These are phyloP conservation scores for Magnolia kwangsiensis DNA, from an alignment of 164 flowering plant species.

Conservation along the genomic window DNA sequence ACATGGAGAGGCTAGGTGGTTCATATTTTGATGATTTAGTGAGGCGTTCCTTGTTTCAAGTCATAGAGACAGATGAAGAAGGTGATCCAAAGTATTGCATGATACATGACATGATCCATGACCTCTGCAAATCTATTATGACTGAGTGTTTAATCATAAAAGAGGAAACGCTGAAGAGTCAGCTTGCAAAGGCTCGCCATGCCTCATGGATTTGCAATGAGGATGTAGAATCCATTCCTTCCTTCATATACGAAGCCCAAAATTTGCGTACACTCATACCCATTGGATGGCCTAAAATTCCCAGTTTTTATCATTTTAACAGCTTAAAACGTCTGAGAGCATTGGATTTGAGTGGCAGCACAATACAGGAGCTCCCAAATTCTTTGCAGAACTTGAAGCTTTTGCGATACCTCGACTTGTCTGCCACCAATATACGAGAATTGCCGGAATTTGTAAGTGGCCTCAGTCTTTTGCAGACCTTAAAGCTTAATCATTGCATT, in stretches of 20 bases:
- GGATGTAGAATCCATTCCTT: conserved; percentile 2
- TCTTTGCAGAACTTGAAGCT: not conserved
- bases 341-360: not conserved
- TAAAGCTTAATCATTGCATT: not conserved
- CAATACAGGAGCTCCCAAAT: not conserved
- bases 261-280: conserved; percentile 2
- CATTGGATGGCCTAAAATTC: not conserved
- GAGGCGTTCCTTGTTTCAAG: not conserved
- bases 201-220: not conserved
- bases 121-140: not conserved
- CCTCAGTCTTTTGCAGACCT: conserved; percentile 2
- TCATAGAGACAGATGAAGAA: too few species aligned
- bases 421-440: not conserved
- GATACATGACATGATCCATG: conserved; percentile 14
- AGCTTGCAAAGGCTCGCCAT: not conserved
- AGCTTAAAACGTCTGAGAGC: conserved; percentile 6
- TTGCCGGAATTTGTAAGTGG: not conserved
- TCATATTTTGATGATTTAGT: conserved; percentile 1
- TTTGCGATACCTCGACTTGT: conserved; percentile 8
- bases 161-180: not conserved
- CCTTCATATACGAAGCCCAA: not conserved
- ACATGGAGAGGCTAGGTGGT: not conserved
- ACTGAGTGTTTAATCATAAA: not conserved
- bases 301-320: conserved; percentile 1
- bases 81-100: not conserved